Percentiles rank a stretch among this genome's conserved stretches.
phyloP scores from a whole-genome alignment of 169 alveolate genomes.

The Ichthyophthirius multifiliis region DNA sequence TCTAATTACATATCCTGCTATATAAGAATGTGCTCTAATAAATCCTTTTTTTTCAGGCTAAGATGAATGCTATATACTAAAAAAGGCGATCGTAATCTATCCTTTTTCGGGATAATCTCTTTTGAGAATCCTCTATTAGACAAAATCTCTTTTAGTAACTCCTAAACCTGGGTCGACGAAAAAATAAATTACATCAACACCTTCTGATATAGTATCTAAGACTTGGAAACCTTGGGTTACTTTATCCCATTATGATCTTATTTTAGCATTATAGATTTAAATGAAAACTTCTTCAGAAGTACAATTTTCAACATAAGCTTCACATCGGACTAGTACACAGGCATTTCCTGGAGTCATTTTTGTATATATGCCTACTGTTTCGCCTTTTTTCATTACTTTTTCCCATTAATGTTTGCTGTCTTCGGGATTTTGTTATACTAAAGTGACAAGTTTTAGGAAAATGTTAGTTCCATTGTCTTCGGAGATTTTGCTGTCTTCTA shows the following conservation, averaged over 20 bases:
- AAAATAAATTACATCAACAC: neutral
- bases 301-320: neutral
- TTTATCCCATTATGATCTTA: slow-evolving; percentile 5
- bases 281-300: neutral
- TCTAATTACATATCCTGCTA: slow-evolving; percentile 1
- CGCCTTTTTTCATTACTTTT: neutral
- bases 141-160: slow-evolving; percentile 10
- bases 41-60: neutral
- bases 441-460: neutral
- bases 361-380: neutral
- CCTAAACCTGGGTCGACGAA: slow-evolving; percentile 18
- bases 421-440: neutral
- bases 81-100: neutral
- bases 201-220: neutral
- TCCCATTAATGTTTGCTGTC: slow-evolving; percentile 5
- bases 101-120: slow-evolving; percentile 1
- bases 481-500: too few relatives aligned
- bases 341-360: slow-evolving; percentile 5
- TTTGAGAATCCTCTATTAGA: neutral
- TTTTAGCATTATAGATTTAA: neutral
- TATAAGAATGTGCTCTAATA: neutral
- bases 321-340: neutral
- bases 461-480: too few relatives aligned
- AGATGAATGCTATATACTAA: neutral
- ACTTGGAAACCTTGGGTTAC: neutral